Percentiles rank a stretch among this genome's conserved stretches.
Evolutionary conservation across 139 green algal species (phyloP).

Genomic region (Trebouxia sp.): DNA sequence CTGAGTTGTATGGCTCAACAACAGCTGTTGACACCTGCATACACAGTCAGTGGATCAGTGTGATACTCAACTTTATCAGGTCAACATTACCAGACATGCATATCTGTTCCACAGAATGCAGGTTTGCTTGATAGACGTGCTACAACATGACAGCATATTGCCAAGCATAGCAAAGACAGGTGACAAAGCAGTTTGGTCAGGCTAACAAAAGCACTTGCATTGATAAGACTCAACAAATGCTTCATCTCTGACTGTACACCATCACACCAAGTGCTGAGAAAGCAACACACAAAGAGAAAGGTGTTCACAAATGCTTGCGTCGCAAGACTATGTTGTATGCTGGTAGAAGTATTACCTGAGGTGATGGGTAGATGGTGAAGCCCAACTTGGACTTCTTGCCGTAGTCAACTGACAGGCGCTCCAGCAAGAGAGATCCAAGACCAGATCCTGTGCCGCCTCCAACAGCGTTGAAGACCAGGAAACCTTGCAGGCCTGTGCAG

Average conservation of each 20-base stretch:
- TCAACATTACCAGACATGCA: too few relatives aligned
- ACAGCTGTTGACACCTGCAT: slow-evolving; percentile 89
- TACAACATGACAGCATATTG: not conserved
- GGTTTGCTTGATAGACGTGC: too few relatives aligned
- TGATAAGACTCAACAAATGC: too few relatives aligned
- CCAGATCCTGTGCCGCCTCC: slow-evolving; percentile 94
- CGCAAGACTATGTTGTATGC: too few relatives aligned
- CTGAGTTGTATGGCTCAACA: slow-evolving; percentile 97
- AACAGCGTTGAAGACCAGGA: slow-evolving; percentile 97
- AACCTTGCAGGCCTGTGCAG: slow-evolving; percentile 96
- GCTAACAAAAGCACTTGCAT: too few relatives aligned
- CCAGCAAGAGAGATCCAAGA: slow-evolving; percentile 94
- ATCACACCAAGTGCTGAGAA: too few relatives aligned
- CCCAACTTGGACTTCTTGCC: slow-evolving; percentile 99
- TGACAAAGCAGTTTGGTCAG: too few relatives aligned
- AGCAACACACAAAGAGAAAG: too few relatives aligned
- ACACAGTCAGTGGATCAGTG: not conserved
- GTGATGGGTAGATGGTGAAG: slow-evolving; percentile 96
- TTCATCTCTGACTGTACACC: too few relatives aligned
- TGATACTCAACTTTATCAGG: too few relatives aligned
- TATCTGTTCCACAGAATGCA: too few relatives aligned
- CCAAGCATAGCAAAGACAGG: not conserved
- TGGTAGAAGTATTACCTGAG: slow-evolving; percentile 55
- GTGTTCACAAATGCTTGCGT: too few relatives aligned
- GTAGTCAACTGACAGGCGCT: slow-evolving; percentile 98